Evolutionary conservation across 2,329 filamentous ascomycete genomes (phyloP), one percentile per base, ranked within the genome.

Genomic region (Cladobotryum mycophilum): DNA sequence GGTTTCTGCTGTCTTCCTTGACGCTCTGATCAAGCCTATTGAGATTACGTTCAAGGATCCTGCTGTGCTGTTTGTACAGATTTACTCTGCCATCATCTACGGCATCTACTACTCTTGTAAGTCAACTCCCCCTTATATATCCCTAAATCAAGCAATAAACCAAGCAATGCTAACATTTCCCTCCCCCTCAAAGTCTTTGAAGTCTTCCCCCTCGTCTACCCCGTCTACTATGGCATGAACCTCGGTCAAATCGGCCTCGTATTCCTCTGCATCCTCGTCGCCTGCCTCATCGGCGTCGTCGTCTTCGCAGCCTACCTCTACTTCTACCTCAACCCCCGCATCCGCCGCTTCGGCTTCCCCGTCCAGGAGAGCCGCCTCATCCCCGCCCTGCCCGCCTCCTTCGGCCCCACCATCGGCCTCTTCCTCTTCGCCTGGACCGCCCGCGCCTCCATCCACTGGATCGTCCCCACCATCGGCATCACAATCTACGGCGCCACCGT

Each of bases 191-290:
- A 22, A 68, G 66, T 71, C 64, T 86, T 86, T 61, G 82, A 85
- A 59, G 78, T 78, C n/a, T 85, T 86, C 64, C 81, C 82, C 4
- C 68, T 84, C 13, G 80, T 85, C 49, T 86, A 82, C 62, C 72
- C 74, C 2, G 72, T 72, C 37, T 69, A 76, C 59, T 86, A 86
- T 65, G 64, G 68, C 60, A 84, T 86, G 75, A 76, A 72, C 52
- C 65, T 78, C 2, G 80, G 81, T 33, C 62, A 81, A 55, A 67
- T 79, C 54, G 80, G 81, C 30, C 72, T 85, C 9, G 75, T 82
- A 41, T 85, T 85, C 69, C 68, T 81, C 45, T 79, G 76, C 56
- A 73, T 85, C 58, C 67, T 82, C 22, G 73, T 84, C n/a, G 71
- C 78, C 9, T 81, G 77, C 59, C 52, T 80, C 6, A 60, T 83